phyloP scores from a whole-genome alignment of 345 rosid species.

The Raphanus raphanistrum region DNA sequence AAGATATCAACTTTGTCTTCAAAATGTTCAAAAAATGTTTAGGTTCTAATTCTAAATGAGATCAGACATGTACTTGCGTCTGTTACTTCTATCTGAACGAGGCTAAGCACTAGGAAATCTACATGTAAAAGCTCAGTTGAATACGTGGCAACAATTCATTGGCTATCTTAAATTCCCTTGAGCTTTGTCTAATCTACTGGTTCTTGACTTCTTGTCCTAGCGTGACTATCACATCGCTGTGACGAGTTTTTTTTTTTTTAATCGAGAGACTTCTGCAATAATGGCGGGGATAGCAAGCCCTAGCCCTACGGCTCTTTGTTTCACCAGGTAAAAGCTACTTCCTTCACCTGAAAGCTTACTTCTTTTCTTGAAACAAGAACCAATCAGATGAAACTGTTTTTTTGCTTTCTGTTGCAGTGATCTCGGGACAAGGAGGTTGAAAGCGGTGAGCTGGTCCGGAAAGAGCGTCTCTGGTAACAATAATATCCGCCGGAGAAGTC shows the following conservation, averaged over 20 bases:
- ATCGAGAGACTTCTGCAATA: slow-evolving; percentile 19
- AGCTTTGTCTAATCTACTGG: slow-evolving; percentile 30
- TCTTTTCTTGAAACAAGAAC: slow-evolving; percentile 12
- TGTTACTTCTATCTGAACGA: background rate
- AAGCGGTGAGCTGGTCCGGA: slow-evolving; percentile 45
- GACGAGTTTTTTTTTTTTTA: background rate
- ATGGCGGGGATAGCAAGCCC: slow-evolving; percentile 65
- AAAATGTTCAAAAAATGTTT: background rate
- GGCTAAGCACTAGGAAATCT: slow-evolving; percentile 3
- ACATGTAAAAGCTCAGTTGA: slow-evolving; percentile 7
- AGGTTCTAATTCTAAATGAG: background rate
- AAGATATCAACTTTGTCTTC: slow-evolving; percentile 7
- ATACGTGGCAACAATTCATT: slow-evolving; percentile 70
- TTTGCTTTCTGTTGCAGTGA: slow-evolving; percentile 47
- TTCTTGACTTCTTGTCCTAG: slow-evolving; percentile 33
- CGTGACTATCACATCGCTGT: slow-evolving; percentile 26
- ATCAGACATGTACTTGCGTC: background rate
- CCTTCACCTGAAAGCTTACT: background rate
- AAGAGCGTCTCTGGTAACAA: slow-evolving; percentile 41
- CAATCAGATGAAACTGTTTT: background rate
- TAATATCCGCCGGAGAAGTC: slow-evolving; percentile 37
- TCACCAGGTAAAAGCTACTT: slow-evolving; percentile 50
- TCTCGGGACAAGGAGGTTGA: slow-evolving; percentile 43
- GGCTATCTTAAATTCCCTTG: slow-evolving; percentile 53
- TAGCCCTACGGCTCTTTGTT: slow-evolving; percentile 49